Conservation (phyloP, 2,329 filamentous ascomycete species). For the Decorospora gaudefroyi region DNA sequence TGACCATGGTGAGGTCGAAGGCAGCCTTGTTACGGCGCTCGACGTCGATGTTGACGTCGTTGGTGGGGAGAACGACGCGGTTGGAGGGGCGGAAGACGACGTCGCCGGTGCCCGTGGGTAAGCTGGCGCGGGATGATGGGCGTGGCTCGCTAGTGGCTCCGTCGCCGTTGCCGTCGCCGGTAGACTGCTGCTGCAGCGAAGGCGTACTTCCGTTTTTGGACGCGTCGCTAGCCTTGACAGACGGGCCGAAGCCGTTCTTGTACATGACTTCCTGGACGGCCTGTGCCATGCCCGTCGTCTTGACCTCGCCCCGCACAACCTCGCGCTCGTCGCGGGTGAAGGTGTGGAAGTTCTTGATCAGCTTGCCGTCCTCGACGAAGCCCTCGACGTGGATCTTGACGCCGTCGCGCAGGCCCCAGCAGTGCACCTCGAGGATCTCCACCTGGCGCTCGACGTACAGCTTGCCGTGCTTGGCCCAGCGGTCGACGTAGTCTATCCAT, state of each 20-base stretch:
- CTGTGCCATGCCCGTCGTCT: conserved; percentile 50
- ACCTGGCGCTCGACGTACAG: conserved; percentile 80
- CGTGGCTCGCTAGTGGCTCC: conserved; percentile 20
- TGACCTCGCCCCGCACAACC: conserved; percentile 62
- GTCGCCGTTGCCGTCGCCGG: conserved; percentile 22
- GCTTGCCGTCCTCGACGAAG: conserved; percentile 85
- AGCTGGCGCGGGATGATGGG: conserved; percentile 31
- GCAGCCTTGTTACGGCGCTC: conserved; percentile 81
- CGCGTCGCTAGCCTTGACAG: conserved; percentile 22
- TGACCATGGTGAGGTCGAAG: conserved; percentile 83
- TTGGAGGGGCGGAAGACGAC: conserved; percentile 76
- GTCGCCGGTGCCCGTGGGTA: conserved; percentile 64
- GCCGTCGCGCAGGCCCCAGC: conserved; percentile 84
- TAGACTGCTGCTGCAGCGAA: conserved; percentile 23
- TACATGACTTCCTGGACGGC: conserved; percentile 54
- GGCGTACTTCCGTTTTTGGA: conserved; percentile 28
- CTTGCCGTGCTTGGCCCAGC: conserved; percentile 78
- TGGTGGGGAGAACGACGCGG: conserved; percentile 73
- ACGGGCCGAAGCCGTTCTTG: conserved; percentile 41
- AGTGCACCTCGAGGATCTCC: conserved; percentile 85
- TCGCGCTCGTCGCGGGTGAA: conserved; percentile 75
- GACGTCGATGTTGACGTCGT: conserved; percentile 87
- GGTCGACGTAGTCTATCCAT: conserved; percentile 85
- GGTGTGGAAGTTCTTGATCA: conserved; percentile 80
- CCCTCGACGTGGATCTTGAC: conserved; percentile 87